These are phyloP conservation scores for Clavispora carvajalis DNA, from an alignment of 805 yeast species.

Conservation along the genomic window DNA sequence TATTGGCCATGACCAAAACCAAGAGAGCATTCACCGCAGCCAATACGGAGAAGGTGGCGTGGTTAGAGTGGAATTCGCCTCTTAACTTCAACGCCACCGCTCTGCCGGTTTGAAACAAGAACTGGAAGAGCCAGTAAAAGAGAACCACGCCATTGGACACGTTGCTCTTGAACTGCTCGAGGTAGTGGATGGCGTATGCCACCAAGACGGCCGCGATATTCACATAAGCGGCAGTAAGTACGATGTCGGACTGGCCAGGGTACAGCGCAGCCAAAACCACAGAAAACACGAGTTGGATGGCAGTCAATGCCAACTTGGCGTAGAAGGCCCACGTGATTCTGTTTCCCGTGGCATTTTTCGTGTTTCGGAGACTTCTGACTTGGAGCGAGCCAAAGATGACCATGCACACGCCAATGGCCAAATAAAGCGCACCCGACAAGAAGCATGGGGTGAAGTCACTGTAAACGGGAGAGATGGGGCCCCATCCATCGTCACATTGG, in stretches of 20 bases:
- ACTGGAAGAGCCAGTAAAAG: slow-evolving; percentile 66
- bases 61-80: slow-evolving; percentile 14
- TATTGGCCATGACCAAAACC: slow-evolving; percentile 40
- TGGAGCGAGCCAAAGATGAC: slow-evolving; percentile 39
- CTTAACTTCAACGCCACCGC: slow-evolving; percentile 39
- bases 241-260: slow-evolving; percentile 15
- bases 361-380: slow-evolving; percentile 25
- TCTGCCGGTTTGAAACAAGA: slow-evolving; percentile 44
- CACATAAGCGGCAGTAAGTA: slow-evolving; percentile 19
- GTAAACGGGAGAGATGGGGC: slow-evolving; percentile 32
- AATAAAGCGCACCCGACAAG: slow-evolving; percentile 47
- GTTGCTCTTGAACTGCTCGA: slow-evolving; percentile 63
- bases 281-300: slow-evolving; percentile 36
- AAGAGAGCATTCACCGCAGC: slow-evolving; percentile 35
- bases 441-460: slow-evolving; percentile 60
- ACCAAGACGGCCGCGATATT: slow-evolving; percentile 43
- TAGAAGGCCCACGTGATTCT: slow-evolving; percentile 35
- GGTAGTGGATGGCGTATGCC: slow-evolving; percentile 54
- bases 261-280: slow-evolving; percentile 12
- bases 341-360: slow-evolving; percentile 27
- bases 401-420: slow-evolving; percentile 38
- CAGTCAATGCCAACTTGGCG: slow-evolving; percentile 36
- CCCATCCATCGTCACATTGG: slow-evolving; percentile 41
- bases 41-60: slow-evolving; percentile 24
- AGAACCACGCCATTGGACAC: slow-evolving; percentile 67